These are phyloP conservation scores for Fusarium sp. DNA, from an alignment of 2,329 filamentous ascomycete species.

Conservation along the genomic window DNA sequence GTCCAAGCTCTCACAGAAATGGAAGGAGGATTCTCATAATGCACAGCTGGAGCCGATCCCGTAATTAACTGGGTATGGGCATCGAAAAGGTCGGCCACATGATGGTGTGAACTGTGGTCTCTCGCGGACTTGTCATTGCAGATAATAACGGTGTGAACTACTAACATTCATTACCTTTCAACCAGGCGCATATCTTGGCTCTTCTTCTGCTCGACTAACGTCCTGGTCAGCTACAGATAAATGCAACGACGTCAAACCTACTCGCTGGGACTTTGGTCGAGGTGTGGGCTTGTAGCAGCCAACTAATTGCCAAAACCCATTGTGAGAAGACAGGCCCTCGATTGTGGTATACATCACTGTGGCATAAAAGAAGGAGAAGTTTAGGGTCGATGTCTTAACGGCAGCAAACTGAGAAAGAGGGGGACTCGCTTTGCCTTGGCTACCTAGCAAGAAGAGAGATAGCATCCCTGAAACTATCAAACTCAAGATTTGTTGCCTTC, in stretches of 20 bases:
- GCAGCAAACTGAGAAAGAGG: not conserved
- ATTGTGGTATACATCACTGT: not conserved
- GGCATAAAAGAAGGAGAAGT: not conserved
- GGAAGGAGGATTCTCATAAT: not conserved
- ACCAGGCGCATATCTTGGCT: too few species aligned
- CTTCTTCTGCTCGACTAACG: not conserved
- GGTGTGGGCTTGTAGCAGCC: not conserved
- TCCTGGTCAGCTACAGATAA: not conserved
- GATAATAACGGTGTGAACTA: too few species aligned
- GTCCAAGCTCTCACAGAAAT: not conserved
- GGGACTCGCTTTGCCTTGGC: not conserved
- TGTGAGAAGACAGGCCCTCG: not conserved
- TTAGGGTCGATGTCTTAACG: not conserved
- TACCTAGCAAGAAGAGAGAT: not conserved
- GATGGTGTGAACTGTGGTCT: not conserved
- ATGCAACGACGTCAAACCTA: too few species aligned
- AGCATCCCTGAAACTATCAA: not conserved
- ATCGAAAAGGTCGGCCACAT: not conserved
- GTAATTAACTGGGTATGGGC: not conserved
- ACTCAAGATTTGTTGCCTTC: not conserved
- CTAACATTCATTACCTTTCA: too few species aligned
- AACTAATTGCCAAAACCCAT: not conserved
- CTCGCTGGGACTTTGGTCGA: not conserved
- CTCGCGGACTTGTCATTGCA: too few species aligned
- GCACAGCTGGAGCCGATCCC: not conserved